A percentile compares a stretch with the other conserved stretches of the same genome.
These are phyloP conservation scores for Penicillium tannophilum DNA, from an alignment of 495 filamentous ascomycete species.

Conservation along the genomic window DNA sequence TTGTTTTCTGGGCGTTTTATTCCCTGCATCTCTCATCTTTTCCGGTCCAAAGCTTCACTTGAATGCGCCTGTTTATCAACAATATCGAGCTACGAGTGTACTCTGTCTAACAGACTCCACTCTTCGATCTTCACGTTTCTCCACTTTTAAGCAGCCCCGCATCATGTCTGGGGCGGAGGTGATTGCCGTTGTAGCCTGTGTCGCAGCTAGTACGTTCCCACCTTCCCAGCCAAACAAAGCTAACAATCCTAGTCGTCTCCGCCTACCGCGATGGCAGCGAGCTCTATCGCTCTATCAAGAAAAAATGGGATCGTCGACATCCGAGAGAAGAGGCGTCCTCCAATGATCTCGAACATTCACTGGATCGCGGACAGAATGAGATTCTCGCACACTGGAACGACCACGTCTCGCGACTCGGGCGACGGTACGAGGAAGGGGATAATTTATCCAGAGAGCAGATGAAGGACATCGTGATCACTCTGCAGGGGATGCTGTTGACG, in stretches of 20 bases:
- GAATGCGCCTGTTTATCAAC: background rate
- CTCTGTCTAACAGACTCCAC: background rate
- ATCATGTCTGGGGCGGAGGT: conserved; percentile 29
- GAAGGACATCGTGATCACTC: conserved; percentile 46
- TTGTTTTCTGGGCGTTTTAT: background rate
- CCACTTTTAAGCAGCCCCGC: conserved; percentile 4
- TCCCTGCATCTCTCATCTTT: background rate
- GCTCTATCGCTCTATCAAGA: conserved; percentile 37
- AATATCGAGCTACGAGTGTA: background rate
- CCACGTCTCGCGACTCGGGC: conserved; percentile 31
- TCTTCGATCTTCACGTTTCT: background rate
- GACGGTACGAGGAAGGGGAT: conserved; percentile 42
- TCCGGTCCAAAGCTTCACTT: background rate
- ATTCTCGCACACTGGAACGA: conserved; percentile 35
- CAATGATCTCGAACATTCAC: conserved; percentile 35
- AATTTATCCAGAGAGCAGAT: conserved; percentile 38
- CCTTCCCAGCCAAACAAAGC: background rate
- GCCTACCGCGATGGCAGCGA: conserved; percentile 46
- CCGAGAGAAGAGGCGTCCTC: conserved; percentile 30
- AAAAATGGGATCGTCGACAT: background rate
- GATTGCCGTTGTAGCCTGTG: conserved; percentile 38
- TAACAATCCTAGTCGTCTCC: conserved; percentile 31
- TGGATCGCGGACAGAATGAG: conserved; percentile 28
- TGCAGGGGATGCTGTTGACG: conserved; percentile 46
- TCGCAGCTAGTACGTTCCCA: conserved; percentile 32